phyloP scores from a whole-genome alignment of 2,329 filamentous ascomycete species.

The Monilinia polystroma region DNA sequence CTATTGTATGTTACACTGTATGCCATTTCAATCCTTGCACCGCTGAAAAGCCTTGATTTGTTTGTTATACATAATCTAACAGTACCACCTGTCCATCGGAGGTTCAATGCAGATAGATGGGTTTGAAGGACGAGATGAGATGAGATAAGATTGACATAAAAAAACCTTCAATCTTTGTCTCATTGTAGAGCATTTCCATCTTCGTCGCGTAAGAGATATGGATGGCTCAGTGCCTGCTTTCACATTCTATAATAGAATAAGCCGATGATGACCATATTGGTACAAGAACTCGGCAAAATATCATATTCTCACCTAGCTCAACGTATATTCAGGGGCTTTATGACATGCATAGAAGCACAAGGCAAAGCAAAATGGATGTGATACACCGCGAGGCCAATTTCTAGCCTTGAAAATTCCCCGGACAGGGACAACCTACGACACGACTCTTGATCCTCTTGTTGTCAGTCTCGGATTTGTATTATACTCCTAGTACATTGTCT shows the following conservation, averaged over 20 bases:
- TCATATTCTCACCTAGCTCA: slow-evolving; percentile 3
- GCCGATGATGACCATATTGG: background rate
- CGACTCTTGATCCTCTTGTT: slow-evolving; percentile 1
- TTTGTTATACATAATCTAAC: slow-evolving; percentile 21
- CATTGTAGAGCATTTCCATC: background rate
- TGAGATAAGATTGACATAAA: slow-evolving; percentile 20
- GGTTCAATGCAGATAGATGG: slow-evolving; percentile 17
- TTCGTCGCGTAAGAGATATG: background rate
- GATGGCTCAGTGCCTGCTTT: background rate
- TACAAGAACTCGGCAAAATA: slow-evolving; percentile 7
- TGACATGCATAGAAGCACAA: slow-evolving; percentile 22
- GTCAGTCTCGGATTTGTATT: slow-evolving; percentile 1
- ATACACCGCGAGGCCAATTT: slow-evolving; percentile 16
- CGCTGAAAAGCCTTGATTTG: slow-evolving; percentile 10
- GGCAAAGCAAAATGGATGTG: slow-evolving; percentile 11
- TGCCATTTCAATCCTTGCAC: background rate
- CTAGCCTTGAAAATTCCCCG: slow-evolving; percentile 21
- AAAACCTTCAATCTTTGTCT: background rate
- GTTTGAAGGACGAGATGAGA: slow-evolving; percentile 17
- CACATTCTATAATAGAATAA: background rate
- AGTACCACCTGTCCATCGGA: slow-evolving; percentile 13
- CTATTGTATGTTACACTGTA: background rate
- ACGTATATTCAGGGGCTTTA: slow-evolving; percentile 17
- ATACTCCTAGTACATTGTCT: background rate
- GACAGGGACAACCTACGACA: slow-evolving; percentile 9